These are phyloP conservation scores for Xylaria sp. DNA, from an alignment of 2,329 filamentous ascomycete genomes.

Conservation along the genomic window DNA sequence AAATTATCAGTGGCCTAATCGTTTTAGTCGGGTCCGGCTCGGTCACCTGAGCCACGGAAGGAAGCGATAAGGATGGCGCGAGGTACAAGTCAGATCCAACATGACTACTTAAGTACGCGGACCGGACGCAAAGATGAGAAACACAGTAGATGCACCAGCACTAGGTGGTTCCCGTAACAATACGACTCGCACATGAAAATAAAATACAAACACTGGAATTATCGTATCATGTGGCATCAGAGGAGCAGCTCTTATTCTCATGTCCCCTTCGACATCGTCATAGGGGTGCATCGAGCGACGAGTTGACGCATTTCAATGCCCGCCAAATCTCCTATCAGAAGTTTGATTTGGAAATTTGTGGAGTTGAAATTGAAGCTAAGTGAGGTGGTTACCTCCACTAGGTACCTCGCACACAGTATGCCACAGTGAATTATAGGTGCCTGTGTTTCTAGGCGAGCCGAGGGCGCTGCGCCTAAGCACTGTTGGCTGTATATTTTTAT, in stretches of 20 bases:
- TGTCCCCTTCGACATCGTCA: constrained; percentile 18
- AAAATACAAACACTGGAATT: neutral
- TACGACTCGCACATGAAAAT: no score
- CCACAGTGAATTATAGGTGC: constrained; percentile 8
- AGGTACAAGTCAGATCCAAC: constrained; percentile 22
- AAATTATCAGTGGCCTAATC: constrained; percentile 34
- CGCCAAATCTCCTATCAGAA: constrained; percentile 16
- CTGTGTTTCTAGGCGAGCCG: no score
- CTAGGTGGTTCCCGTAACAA: no score
- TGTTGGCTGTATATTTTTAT: neutral
- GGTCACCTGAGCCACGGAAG: constrained; percentile 38
- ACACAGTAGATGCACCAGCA: neutral
- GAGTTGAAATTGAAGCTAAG: constrained; percentile 9
- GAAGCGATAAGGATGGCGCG: constrained; percentile 36
- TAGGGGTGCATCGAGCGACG: constrained; percentile 29
- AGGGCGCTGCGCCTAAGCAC: neutral
- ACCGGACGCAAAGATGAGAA: constrained; percentile 8
- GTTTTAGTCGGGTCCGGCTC: constrained; percentile 30
- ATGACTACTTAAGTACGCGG: constrained; percentile 24
- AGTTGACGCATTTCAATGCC: constrained; percentile 14
- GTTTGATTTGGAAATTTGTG: constrained; percentile 10
- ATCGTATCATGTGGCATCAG: neutral
- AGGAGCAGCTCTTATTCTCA: neutral
- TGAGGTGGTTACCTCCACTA: neutral
- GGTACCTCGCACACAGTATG: no score